A percentile compares a stretch with the other conserved stretches of the same genome.
These are phyloP conservation scores for Backusella australiensis DNA, from an alignment of 192 early-diverging fungal genomes.

Conservation along the genomic window DNA sequence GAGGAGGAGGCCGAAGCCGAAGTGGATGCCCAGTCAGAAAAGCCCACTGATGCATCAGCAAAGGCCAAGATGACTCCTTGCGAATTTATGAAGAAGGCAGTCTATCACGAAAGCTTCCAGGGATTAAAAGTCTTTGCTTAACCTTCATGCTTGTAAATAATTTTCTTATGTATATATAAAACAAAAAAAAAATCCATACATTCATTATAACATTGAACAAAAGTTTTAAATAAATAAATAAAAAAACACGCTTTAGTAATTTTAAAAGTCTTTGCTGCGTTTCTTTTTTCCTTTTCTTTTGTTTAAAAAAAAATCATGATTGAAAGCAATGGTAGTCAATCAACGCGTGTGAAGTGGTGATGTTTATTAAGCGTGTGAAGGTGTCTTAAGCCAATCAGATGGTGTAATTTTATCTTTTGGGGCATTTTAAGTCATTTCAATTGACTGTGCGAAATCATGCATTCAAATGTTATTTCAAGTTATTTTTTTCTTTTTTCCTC, in stretches of 20 bases:
- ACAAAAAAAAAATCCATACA: neutral
- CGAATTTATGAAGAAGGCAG: constrained; percentile 31
- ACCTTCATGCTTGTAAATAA: neutral
- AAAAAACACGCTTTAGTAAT: too few relatives aligned
- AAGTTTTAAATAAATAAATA: neutral
- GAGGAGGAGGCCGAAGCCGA: neutral
- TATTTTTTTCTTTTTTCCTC: neutral
- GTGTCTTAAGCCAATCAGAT: neutral
- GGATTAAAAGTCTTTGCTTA: constrained; percentile 14
- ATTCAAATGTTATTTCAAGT: neutral
- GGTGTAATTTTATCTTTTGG: neutral
- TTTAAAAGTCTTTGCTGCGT: too few relatives aligned
- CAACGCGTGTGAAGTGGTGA: neutral
- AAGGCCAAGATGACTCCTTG: constrained; percentile 22
- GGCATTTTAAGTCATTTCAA: neutral
- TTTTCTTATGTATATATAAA: constrained; percentile 8
- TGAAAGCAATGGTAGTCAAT: neutral
- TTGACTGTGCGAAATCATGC: neutral
- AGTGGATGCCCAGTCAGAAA: neutral
- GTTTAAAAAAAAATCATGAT: too few relatives aligned
- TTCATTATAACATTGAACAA: neutral
- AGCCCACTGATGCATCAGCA: neutral
- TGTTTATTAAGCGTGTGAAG: neutral
- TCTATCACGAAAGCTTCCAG: constrained; percentile 12
- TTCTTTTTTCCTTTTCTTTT: too few relatives aligned